Evolutionary conservation across 768 basidiomycete species (phyloP).

Genomic region (Pisolithus microcarpus): DNA sequence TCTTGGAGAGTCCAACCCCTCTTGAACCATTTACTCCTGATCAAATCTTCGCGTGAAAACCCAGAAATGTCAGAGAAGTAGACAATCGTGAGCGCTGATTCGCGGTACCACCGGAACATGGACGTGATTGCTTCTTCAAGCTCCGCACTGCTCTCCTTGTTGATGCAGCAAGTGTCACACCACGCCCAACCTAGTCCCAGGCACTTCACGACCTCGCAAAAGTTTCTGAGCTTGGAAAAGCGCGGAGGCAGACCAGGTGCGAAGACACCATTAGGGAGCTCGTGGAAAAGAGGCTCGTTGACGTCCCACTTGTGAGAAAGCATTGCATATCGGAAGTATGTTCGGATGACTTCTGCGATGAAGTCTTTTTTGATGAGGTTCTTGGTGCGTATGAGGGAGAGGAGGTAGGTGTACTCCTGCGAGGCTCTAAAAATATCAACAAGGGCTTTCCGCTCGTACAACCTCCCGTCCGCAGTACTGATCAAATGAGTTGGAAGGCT

Average conservation of each 20-base stretch:
- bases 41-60: neutral
- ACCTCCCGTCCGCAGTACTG: constrained; percentile 5
- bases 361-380: neutral
- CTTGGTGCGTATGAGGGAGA: constrained; percentile 1
- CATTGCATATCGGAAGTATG: constrained; percentile 7
- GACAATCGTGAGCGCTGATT: constrained; percentile 7
- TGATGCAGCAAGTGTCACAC: constrained; percentile 10
- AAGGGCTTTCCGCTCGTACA: constrained; percentile 5
- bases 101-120: constrained; percentile 8
- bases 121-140: constrained; percentile 6
- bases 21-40: constrained; percentile 4
- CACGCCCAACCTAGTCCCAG: constrained; percentile 2
- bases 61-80: constrained; percentile 4
- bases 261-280: neutral
- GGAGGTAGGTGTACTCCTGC: neutral
- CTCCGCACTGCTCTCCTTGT: constrained; percentile 13
- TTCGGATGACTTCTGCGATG: constrained; percentile 3
- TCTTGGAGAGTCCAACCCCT: constrained; percentile 4
- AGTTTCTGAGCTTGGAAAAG: constrained; percentile 3
- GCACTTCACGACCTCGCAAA: neutral
- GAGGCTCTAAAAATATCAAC: constrained; percentile 3
- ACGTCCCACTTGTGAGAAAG: constrained; percentile 7
- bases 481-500: constrained; percentile 4
- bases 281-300: constrained; percentile 1
- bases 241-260: neutral